phyloP scores from a whole-genome alignment of 1,284 basidiomycete genomes.

The Sphagnurus paluster region DNA sequence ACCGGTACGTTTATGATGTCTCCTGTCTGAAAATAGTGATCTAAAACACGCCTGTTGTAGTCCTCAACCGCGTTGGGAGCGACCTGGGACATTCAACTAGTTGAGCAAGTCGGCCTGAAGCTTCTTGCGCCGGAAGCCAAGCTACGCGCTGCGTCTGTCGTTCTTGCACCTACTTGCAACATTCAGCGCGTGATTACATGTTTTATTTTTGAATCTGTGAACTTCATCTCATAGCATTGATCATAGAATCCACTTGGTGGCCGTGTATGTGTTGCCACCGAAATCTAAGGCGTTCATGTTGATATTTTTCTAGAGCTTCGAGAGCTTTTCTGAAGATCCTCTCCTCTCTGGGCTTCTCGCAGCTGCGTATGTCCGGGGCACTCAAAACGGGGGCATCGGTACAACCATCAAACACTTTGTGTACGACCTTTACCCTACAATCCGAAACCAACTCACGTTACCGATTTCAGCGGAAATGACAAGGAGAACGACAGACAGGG shows the following conservation, averaged over 20 bases:
- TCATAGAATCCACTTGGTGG: slow-evolving; percentile 69
- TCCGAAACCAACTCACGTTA: not conserved
- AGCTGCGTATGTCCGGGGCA: slow-evolving; percentile 71
- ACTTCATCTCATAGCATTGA: slow-evolving; percentile 6
- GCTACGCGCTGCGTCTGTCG: slow-evolving; percentile 63
- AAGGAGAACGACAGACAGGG: slow-evolving; percentile 70
- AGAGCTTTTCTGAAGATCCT: slow-evolving; percentile 83
- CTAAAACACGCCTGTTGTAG: slow-evolving; percentile 18
- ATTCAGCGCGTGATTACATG: slow-evolving; percentile 59
- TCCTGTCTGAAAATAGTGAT: not conserved
- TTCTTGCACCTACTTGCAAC: slow-evolving; percentile 80
- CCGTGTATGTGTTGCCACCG: slow-evolving; percentile 42
- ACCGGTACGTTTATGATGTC: slow-evolving; percentile 35
- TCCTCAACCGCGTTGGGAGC: slow-evolving; percentile 73
- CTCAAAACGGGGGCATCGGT: slow-evolving; percentile 73
- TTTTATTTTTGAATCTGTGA: not conserved
- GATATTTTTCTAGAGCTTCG: slow-evolving; percentile 49
- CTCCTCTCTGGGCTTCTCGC: slow-evolving; percentile 70
- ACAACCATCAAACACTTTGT: slow-evolving; percentile 74
- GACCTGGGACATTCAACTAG: slow-evolving; percentile 71
- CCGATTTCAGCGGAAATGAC: slow-evolving; percentile 62
- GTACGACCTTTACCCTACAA: slow-evolving; percentile 28
- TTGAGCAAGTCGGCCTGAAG: slow-evolving; percentile 60
- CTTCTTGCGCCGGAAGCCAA: slow-evolving; percentile 74
- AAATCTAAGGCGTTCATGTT: slow-evolving; percentile 15